Evolutionary conservation across 2,329 filamentous ascomycete species (phyloP), one percentile per base, ranked within the genome.

Genomic region (Saccharata proteae): DNA sequence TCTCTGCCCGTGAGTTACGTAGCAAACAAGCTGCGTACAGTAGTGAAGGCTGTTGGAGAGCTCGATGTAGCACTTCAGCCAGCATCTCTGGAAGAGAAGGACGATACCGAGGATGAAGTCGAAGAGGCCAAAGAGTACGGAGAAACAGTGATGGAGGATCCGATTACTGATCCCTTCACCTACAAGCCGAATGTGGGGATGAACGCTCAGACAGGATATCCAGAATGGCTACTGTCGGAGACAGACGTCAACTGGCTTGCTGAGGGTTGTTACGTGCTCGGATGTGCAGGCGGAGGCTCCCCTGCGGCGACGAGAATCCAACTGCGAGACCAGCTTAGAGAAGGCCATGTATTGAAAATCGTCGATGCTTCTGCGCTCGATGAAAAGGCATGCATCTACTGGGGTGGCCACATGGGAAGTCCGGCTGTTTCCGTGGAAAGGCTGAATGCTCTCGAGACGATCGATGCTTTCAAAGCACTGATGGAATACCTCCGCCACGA

Each of bases 11-110:
- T 77, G 20, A 64, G 65, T 37, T 55, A 75, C 64, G 52, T 67
- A 53, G 26, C 64, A 53, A 32, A 74, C 65, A 55, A 69, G 34
- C 49, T 55, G 3, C 48, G 58, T 2, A 56, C 59, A 35, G 56
- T 77, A 11, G 65, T 75, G 7, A 59, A 69, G 30, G 71, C 73
- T 2, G 71, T 67, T 0, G 74, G 73, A 4, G 57, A 64, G 27
- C 52, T 65, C 11, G 57, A 60, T 36, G 55, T 48, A 25, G 44
- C 47, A 16, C 43, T 49, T 7, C 44, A 50, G 18, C 40, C 40
- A 12, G 15, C 30, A 9, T 26, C 32, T 7, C 26, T 37, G 4
- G 26, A 31, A 23, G 27, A 30, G 6, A 38, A 36, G 4, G 30
- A 23, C 4, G 34, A 37, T 10, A 26, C 26, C 16, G 34, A 39